Evolutionary conservation across 1,284 basidiomycete genomes (phyloP).

Genomic region (Pascua sp.): DNA sequence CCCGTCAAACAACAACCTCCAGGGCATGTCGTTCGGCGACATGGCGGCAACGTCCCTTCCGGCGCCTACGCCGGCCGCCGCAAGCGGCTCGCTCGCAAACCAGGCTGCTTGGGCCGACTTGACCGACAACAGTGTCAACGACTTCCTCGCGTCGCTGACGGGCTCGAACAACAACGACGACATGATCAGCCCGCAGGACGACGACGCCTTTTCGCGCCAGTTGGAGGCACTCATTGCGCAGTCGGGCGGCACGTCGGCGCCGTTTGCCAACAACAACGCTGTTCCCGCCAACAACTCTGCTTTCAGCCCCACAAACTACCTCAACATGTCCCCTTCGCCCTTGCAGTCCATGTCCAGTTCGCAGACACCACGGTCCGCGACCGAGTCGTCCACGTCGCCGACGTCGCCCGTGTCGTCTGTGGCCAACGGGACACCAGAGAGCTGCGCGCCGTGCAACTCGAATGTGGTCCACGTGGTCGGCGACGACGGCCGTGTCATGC

Average conservation of each 20-base stretch:
- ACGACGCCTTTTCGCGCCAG: conserved; percentile 38
- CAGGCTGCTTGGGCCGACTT: conserved; percentile 25
- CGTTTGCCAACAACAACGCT: neutral
- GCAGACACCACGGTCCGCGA: conserved; percentile 23
- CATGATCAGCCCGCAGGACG: conserved; percentile 15
- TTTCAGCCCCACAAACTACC: conserved; percentile 45
- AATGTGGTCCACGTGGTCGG: conserved; percentile 36
- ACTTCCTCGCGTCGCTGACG: conserved; percentile 40
- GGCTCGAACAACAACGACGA: conserved; percentile 12
- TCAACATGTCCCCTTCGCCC: conserved; percentile 47
- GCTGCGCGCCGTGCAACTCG: conserved; percentile 2
- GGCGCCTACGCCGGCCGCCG: too few species aligned
- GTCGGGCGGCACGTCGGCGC: conserved; percentile 11
- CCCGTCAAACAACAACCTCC: neutral
- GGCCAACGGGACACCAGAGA: conserved; percentile 6
- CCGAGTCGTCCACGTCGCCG: conserved; percentile 14
- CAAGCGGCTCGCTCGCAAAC: neutral
- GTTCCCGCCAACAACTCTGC: neutral
- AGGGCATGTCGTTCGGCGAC: neutral
- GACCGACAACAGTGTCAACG: conserved; percentile 33
- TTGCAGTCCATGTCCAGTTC: conserved; percentile 26
- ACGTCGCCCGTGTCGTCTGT: conserved; percentile 24
- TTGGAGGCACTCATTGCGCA: conserved; percentile 30
- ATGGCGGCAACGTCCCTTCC: too few species aligned
- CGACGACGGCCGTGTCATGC: conserved; percentile 37